Base-by-base conservation (phyloP, 176 grass and related monocot species). In the Avena sativa region DNA sequence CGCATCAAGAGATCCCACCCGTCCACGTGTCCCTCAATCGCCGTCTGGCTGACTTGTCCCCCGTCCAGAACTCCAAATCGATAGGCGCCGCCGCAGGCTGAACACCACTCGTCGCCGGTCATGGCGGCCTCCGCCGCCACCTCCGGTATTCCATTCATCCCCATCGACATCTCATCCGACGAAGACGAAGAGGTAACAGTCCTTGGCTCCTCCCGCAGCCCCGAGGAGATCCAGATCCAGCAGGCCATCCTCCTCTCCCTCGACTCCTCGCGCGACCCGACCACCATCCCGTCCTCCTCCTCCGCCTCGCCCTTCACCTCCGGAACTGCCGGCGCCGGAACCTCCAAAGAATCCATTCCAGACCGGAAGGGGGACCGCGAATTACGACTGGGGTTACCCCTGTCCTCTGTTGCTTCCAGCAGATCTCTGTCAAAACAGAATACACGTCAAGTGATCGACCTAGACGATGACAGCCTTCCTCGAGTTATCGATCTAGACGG, bases 181-280 rank as follows among this genome's bases (percentile, higher is more conserved):
- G 72, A 75, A 50, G 73, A 76, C 8, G 73, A 76, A 23, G 73
- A 76, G 14, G 73, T 76, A 28, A 53, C 14, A 76, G 48, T 76
- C 73, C 73, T 76, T 53, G 73, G 25, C 48, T 76, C 73, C 48
- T 76, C 73, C 73, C 8, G 16, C 25, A 30, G 48, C 48, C 23
- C 7, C 48, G 73, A 76, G 48, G 48, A 76, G 48, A 30, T 76
- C 48, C 73, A 76, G 73, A 76, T 76, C 48, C 73, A 32, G 73
- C 73, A 76, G 73, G 73, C 73, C 73, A 76, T 76, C 73, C 73
- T 76, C 73, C 73, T 76, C 48, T 53, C 73, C 48, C 26, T 76
- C 46, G 73, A 53, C 48, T 9, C 73, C 73, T 53, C 73, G 49
- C 73, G 73, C 25, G 48, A 76, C 73, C 73, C 48, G 48, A 51